phyloP scores from a whole-genome alignment of 1,139 yeast genomes.

The Candida buenavistaensis region DNA sequence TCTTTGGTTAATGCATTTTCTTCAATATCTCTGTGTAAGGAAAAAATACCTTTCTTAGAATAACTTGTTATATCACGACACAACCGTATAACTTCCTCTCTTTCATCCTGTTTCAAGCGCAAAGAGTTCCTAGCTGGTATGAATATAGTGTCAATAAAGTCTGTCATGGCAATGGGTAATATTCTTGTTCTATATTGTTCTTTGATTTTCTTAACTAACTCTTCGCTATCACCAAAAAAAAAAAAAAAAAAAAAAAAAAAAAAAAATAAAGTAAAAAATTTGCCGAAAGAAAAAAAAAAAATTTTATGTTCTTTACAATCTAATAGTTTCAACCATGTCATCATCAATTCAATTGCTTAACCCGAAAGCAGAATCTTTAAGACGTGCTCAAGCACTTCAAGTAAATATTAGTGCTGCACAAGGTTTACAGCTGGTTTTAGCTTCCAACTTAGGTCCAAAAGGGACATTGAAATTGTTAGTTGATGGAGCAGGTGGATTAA shows the following conservation, averaged over 20 bases:
- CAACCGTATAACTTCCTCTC: conserved; percentile 35
- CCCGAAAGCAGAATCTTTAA: conserved; percentile 94
- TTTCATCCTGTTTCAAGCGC: conserved; percentile 26
- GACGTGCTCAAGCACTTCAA: conserved; percentile 92
- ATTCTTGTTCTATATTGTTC: background rate
- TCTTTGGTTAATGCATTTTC: conserved; percentile 13
- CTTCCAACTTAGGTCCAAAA: conserved; percentile 93
- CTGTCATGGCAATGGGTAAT: too few relatives aligned
- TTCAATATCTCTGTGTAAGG: conserved; percentile 27
- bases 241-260: conserved; percentile 2
- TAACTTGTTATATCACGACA: conserved; percentile 38
- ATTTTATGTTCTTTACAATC: conserved; percentile 1
- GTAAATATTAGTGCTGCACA: conserved; percentile 96
- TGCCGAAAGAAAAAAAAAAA: conserved; percentile 1
- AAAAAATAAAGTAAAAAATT: conserved; percentile 2
- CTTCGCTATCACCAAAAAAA: background rate
- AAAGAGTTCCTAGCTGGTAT: conserved; percentile 19
- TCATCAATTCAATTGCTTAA: conserved; percentile 84
- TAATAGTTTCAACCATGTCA: conserved; percentile 26
- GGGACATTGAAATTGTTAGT: conserved; percentile 96
- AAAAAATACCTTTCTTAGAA: conserved; percentile 41
- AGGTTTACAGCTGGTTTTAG: conserved; percentile 89
- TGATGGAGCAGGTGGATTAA: conserved; percentile 94
- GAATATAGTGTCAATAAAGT: conserved; percentile 13
- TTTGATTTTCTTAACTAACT: background rate